Conservation (phyloP, 257 asterid genomes). For the Verbena officinalis region DNA sequence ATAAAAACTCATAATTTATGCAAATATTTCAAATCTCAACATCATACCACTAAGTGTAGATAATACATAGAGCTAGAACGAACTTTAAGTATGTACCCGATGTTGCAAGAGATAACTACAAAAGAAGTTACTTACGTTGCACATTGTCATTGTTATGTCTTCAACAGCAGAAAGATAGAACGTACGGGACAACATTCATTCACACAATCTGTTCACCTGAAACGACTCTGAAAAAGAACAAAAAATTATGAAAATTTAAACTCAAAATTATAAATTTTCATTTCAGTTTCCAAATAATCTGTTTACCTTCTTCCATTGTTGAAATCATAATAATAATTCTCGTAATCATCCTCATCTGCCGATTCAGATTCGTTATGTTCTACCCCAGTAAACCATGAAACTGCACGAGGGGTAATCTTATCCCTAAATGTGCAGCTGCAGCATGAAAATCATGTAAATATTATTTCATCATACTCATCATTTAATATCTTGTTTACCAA, state of each 20-base stretch:
- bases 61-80: neutral
- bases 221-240: no score
- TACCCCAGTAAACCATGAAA: constrained; percentile 90
- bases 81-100: neutral
- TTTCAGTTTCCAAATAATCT: no score
- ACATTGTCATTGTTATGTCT: neutral
- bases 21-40: neutral
- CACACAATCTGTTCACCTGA: no score
- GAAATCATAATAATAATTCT: constrained; percentile 38
- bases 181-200: no score
- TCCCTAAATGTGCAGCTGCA: constrained; percentile 75
- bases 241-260: no score
- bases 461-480: no score
- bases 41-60: neutral
- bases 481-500: no score
- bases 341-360: constrained; percentile 29
- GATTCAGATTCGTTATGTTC: constrained; percentile 50
- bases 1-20: no score
- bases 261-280: no score
- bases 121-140: neutral
- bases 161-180: neutral
- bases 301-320: no score
- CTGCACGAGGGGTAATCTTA: constrained; percentile 81
- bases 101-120: neutral
- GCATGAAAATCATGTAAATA: no score